Conservation (phyloP, 2,329 filamentous ascomycete species). For the Colletotrichum tamarilloi region DNA sequence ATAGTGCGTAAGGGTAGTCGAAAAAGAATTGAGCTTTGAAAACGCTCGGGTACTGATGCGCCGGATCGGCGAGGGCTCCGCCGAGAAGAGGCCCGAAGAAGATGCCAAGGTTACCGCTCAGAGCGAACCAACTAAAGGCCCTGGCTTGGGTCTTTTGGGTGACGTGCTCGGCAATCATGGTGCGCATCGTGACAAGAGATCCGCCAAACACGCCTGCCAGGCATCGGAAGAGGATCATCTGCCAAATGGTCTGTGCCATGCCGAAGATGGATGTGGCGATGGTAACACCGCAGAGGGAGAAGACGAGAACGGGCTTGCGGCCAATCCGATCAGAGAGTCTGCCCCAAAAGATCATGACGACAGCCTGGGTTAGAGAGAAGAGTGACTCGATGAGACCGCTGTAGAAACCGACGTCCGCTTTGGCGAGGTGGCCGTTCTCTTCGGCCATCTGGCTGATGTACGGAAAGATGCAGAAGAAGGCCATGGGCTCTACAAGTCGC, state of each 20-base stretch:
- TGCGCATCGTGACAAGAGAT: conserved; percentile 78
- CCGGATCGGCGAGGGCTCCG: conserved; percentile 76
- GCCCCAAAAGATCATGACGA: conserved; percentile 83
- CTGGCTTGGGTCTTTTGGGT: conserved; percentile 76
- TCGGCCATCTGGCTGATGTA: conserved; percentile 84
- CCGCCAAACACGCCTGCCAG: conserved; percentile 80
- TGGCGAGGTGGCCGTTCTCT: conserved; percentile 69
- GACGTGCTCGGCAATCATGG: conserved; percentile 81
- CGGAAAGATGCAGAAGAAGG: conserved; percentile 87
- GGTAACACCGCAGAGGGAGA: conserved; percentile 72
- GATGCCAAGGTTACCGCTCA: conserved; percentile 79
- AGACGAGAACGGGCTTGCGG: conserved; percentile 77
- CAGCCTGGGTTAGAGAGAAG: conserved; percentile 80
- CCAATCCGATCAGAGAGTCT: conserved; percentile 71
- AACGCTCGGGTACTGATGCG: conserved; percentile 67
- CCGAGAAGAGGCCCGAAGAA: conserved; percentile 78
- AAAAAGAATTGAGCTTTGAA: conserved; percentile 71
- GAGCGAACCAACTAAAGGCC: conserved; percentile 82
- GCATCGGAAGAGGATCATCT: conserved; percentile 81
- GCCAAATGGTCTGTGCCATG: conserved; percentile 71
- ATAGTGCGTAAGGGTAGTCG: conserved; percentile 73
- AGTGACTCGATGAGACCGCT: conserved; percentile 79
- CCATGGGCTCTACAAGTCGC: conserved; percentile 78
- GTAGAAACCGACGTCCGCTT: conserved; percentile 83
- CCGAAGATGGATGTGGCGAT: conserved; percentile 75